Conservation (phyloP, 352 stramenopile genomes). For the Globisporangium rhizosaccharum region DNA sequence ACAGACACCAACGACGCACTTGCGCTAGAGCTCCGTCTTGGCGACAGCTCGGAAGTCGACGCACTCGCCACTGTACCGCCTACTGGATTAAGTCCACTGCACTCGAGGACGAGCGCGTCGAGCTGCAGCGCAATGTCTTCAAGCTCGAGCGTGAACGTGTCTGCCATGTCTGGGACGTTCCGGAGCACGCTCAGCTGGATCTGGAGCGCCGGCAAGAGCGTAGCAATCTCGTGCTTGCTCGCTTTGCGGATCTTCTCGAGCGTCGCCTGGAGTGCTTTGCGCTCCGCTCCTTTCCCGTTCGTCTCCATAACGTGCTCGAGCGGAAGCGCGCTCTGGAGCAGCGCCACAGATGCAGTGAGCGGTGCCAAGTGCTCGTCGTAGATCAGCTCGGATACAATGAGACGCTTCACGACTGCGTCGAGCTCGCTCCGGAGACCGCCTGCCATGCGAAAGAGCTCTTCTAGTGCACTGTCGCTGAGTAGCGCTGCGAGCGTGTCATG, state of each 20-base stretch:
- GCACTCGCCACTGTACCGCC: background rate
- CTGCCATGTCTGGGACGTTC: slow-evolving; percentile 41
- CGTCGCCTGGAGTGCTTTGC: slow-evolving; percentile 61
- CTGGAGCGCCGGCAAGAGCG: slow-evolving; percentile 58
- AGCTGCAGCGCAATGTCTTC: slow-evolving; percentile 40
- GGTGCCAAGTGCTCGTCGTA: slow-evolving; percentile 54
- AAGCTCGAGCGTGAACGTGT: slow-evolving; percentile 54
- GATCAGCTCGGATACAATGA: slow-evolving; percentile 72
- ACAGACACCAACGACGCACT: background rate
- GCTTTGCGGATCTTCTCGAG: slow-evolving; percentile 84
- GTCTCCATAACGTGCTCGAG: slow-evolving; percentile 63
- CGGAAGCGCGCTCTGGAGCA: slow-evolving; percentile 61
- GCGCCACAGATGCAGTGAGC: slow-evolving; percentile 23
- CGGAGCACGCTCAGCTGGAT: slow-evolving; percentile 47
- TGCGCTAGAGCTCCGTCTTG: too few species aligned
- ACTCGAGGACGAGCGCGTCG: slow-evolving; percentile 32
- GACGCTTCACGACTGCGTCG: slow-evolving; percentile 49
- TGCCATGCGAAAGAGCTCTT: slow-evolving; percentile 80
- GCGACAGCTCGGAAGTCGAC: background rate
- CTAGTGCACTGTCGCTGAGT: slow-evolving; percentile 43
- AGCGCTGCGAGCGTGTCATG: slow-evolving; percentile 26
- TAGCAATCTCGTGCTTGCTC: slow-evolving; percentile 61
- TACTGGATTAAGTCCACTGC: background rate
- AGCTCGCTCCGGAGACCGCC: slow-evolving; percentile 79
- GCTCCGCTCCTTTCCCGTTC: slow-evolving; percentile 72